phyloP scores from a whole-genome alignment of 2,329 filamentous ascomycete genomes.

The Talaromyces albobiverticillius region DNA sequence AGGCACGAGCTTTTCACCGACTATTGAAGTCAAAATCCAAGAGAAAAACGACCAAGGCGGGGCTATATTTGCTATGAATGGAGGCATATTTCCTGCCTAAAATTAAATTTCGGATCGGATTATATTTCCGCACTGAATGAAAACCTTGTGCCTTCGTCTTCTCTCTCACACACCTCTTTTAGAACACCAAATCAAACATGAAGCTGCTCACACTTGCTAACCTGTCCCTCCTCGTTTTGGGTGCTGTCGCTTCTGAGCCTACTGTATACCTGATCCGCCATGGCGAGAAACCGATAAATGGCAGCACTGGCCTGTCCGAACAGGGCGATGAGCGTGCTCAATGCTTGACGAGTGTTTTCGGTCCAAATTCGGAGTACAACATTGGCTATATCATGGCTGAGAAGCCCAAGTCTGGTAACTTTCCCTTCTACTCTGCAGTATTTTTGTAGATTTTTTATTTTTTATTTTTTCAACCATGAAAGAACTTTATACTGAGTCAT shows the following conservation, averaged over 20 bases:
- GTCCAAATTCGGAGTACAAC: conserved; percentile 49
- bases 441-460: not conserved
- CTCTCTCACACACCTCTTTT: not conserved
- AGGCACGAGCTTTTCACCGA: not conserved
- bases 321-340: conserved; percentile 57
- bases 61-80: conserved; percentile 1
- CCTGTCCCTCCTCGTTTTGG: conserved; percentile 3
- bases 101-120: not conserved
- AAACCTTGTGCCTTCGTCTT: not conserved
- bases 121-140: not conserved
- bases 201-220: conserved; percentile 4
- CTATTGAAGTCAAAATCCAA: not conserved
- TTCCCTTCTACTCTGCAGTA: not conserved
- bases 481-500: conserved; percentile 16
- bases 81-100: not conserved
- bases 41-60: not conserved
- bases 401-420: conserved; percentile 44
- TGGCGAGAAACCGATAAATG: conserved; percentile 58
- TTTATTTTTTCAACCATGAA: too few species aligned
- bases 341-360: conserved; percentile 59
- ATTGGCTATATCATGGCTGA: conserved; percentile 60
- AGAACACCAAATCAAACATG: conserved; percentile 6
- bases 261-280: conserved; percentile 64
- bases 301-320: conserved; percentile 49
- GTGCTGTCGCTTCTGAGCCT: conserved; percentile 27